A percentile compares a stretch with the other conserved stretches of the same genome.
Evolutionary conservation across 257 asterid species (phyloP).

Genomic region (Scutellaria barbata): DNA sequence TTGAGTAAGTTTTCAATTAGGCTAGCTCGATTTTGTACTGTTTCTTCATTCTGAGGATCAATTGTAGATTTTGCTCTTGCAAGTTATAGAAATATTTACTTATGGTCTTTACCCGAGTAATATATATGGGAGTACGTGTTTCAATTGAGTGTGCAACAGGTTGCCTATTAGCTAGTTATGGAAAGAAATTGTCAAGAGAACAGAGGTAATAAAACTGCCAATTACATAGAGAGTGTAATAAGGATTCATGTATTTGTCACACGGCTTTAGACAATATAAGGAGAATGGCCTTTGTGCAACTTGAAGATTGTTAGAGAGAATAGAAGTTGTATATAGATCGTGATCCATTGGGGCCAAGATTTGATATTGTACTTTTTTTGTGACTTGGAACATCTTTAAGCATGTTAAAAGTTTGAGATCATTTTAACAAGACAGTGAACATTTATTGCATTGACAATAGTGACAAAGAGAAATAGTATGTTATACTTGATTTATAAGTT

Average conservation of each 20-base stretch:
- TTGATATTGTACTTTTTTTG: neutral
- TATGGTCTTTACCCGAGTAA: neutral
- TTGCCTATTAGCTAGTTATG: neutral
- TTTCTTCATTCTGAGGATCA: neutral
- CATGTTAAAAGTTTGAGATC: neutral
- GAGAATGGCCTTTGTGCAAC: neutral
- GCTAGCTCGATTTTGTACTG: neutral
- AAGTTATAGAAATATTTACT: neutral
- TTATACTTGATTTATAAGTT: neutral
- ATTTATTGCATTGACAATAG: neutral
- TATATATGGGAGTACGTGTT: neutral
- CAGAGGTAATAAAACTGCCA: too few species aligned
- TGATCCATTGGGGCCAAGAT: neutral
- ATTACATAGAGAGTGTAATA: neutral
- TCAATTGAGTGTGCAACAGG: neutral
- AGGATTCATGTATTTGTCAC: neutral
- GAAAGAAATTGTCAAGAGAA: too few species aligned
- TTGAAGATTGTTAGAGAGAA: neutral
- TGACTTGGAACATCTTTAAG: neutral
- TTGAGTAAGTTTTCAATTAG: neutral
- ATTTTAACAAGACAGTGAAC: neutral
- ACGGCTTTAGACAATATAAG: slow-evolving; percentile 6
- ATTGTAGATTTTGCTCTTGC: neutral
- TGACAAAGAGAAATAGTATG: slow-evolving; percentile 17
- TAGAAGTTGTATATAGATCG: neutral